phyloP scores from a whole-genome alignment of 2,329 filamentous ascomycete genomes.

The Magnaporthiopsis incrustans region DNA sequence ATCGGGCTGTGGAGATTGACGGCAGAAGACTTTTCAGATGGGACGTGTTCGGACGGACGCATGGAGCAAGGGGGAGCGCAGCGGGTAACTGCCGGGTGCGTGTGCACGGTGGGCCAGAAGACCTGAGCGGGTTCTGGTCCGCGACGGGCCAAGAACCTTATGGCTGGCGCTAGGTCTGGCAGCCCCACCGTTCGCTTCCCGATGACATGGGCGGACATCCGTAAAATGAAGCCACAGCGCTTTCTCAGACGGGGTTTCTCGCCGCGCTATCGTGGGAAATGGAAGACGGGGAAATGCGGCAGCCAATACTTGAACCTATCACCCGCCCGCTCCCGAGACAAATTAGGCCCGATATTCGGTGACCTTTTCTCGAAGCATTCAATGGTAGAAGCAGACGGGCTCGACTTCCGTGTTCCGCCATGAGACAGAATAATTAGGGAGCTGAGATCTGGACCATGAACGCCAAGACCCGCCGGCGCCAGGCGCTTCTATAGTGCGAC shows the following conservation, averaged over 20 bases:
- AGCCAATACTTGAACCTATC: neutral
- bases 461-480: neutral
- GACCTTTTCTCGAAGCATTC: neutral
- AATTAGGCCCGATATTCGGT: neutral
- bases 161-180: neutral
- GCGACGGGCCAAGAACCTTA: neutral
- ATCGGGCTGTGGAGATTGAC: neutral
- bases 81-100: no score
- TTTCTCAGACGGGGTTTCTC: neutral
- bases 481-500: neutral
- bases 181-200: no score
- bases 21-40: neutral
- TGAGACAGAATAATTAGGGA: neutral
- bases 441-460: no score
- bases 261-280: neutral
- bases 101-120: no score
- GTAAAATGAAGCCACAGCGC: neutral
- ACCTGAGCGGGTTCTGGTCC: no score
- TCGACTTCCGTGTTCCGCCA: neutral
- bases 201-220: no score
- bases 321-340: neutral
- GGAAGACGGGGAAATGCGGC: neutral
- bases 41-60: neutral
- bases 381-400: neutral
- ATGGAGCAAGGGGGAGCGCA: no score